phyloP scores from a whole-genome alignment of 2,329 filamentous ascomycete genomes.

The Fusarium incarnatum region DNA sequence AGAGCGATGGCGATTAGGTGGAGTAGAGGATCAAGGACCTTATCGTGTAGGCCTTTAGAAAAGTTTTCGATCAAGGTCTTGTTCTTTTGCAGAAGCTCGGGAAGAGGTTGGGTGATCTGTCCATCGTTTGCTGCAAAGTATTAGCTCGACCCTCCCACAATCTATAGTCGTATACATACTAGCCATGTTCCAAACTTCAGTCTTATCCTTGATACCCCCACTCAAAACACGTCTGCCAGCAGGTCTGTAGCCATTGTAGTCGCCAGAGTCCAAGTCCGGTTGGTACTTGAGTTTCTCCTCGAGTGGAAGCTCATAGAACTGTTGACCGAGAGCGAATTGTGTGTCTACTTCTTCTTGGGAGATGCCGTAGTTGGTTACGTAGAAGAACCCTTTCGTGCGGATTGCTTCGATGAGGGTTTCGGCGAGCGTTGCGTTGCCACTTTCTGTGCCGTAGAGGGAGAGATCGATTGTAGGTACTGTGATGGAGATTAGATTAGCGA shows the following conservation, averaged over 20 bases:
- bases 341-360: constrained; percentile 67
- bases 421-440: constrained; percentile 49
- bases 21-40: constrained; percentile 68
- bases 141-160: neutral
- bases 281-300: constrained; percentile 70
- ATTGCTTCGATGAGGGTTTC: constrained; percentile 50
- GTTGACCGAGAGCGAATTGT: constrained; percentile 69
- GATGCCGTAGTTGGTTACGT: constrained; percentile 69
- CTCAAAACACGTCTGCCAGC: constrained; percentile 53
- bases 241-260: constrained; percentile 68
- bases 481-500: neutral
- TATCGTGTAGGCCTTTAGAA: constrained; percentile 58
- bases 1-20: constrained; percentile 71
- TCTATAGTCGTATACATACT: constrained; percentile 40
- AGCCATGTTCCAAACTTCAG: constrained; percentile 55
- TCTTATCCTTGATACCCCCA: constrained; percentile 56
- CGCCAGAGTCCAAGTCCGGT: constrained; percentile 60
- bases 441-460: constrained; percentile 49
- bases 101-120: constrained; percentile 45
- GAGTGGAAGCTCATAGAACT: constrained; percentile 64
- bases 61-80: neutral
- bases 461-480: constrained; percentile 52
- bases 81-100: neutral
- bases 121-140: constrained; percentile 44
- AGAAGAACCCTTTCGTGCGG: constrained; percentile 50